Evolutionary conservation across 2,329 filamentous ascomycete genomes (phyloP), one percentile per base, ranked within the genome.

Genomic region (Bertia moriformis): DNA sequence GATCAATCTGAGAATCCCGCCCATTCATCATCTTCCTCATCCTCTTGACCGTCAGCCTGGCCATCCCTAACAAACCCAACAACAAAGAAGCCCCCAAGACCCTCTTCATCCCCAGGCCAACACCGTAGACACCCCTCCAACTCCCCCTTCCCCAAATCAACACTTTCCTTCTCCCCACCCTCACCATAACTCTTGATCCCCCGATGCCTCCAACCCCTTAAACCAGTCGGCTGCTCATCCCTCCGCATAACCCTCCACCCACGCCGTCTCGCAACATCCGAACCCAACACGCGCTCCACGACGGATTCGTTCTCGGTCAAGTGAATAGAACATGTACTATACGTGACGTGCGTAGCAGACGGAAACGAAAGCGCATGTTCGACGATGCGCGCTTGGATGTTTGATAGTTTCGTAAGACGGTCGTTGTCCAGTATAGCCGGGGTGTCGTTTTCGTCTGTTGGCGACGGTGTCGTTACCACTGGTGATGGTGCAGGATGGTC

Each of bases 71-170:
- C 58, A 51, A 80, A 78, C 0, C 63, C 72, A 30, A 65, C 71
- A 36, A 78, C 71, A 44, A 80, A 80, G 51, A 80, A 80, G 0
- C 75, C 75, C 54, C 77, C 77, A 0, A 73, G 73, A 0, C 73
- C 71, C 41, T 78, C 68, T 10, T 63, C 62, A 43, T 69, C 71
- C 3, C 62, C 69, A 38, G 73, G 71, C 48, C 67, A 65, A 45
- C 72, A 78, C 30, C 73, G 56, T 39, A 78, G 62, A 48, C 72
- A 78, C 4, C 62, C 68, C 32, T 76, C 67, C 10, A 61, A 45
- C 19, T 62, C 56, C 37, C 56, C 55, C 12, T 55, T 22, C 33
- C 40, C 7, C 39, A 38, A 22, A 30, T 33, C 15, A 13, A 35
- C 32, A 12, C 10, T 7, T 15, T 35, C 10, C 15, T 7, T 7